Evolutionary conservation across 2,329 filamentous ascomycete species (phyloP).

Genomic region (Salinomyces thailandicus): DNA sequence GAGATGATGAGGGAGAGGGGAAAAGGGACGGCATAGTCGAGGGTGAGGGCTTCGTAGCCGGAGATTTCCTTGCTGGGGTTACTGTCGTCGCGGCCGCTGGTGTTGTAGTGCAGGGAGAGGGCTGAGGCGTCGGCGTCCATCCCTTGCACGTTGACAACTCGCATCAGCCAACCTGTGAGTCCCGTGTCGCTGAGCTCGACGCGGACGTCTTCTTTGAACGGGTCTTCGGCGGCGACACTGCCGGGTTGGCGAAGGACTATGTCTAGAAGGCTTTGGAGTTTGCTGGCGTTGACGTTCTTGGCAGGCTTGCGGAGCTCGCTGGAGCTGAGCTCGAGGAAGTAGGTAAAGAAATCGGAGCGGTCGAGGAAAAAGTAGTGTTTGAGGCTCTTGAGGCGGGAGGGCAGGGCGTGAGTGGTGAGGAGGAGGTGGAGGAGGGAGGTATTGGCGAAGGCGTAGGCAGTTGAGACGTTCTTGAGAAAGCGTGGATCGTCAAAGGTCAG

Average conservation of each 20-base stretch:
- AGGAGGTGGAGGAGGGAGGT: constrained; percentile 83
- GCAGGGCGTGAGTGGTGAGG: constrained; percentile 83
- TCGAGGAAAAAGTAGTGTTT: constrained; percentile 99
- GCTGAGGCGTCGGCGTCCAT: constrained; percentile 56
- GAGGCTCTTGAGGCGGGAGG: constrained; percentile 73
- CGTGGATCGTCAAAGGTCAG: constrained; percentile 81
- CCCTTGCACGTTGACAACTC: constrained; percentile 91
- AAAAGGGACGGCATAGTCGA: constrained; percentile 91
- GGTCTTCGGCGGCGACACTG: constrained; percentile 84
- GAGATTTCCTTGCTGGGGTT: constrained; percentile 82
- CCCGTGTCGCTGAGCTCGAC: constrained; percentile 94
- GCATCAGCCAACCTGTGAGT: constrained; percentile 85
- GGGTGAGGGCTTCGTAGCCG: constrained; percentile 84
- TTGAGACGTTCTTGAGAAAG: constrained; percentile 93
- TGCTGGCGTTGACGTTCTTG: constrained; percentile 79
- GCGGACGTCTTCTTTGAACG: constrained; percentile 97
- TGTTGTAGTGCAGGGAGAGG: constrained; percentile 53
- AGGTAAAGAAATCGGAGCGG: constrained; percentile 93
- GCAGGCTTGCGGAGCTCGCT: constrained; percentile 76
- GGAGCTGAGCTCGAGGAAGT: constrained; percentile 85
- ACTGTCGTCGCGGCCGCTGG: constrained; percentile 45
- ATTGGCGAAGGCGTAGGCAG: constrained; percentile 90
- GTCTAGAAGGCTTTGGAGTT: constrained; percentile 91
- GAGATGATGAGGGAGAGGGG: constrained; percentile 92
- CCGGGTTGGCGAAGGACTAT: constrained; percentile 92